These are phyloP conservation scores for Fusarium sp. DNA, from an alignment of 2,329 filamentous ascomycete species.

Conservation along the genomic window DNA sequence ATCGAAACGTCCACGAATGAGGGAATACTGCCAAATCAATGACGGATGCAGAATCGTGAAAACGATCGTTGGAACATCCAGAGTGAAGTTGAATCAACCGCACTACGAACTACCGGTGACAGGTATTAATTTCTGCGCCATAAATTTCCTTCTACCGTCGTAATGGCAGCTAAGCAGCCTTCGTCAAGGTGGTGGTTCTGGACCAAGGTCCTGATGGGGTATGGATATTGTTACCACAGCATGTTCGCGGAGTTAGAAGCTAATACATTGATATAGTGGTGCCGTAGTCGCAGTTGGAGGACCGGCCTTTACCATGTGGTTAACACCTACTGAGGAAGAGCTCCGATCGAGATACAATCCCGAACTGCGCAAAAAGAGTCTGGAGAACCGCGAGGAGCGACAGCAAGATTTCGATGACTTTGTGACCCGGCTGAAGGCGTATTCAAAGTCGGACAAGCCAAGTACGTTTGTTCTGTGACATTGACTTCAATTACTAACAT, in stretches of 20 bases:
- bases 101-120: neutral
- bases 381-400: slow-evolving; percentile 80
- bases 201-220: slow-evolving; percentile 79
- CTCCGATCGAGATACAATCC: slow-evolving; percentile 93
- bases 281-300: slow-evolving; percentile 80
- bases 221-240: slow-evolving; percentile 50
- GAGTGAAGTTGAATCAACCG: slow-evolving; percentile 1
- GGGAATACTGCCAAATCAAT: slow-evolving; percentile 47
- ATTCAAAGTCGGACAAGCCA: slow-evolving; percentile 90
- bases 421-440: slow-evolving; percentile 83
- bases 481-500: slow-evolving; percentile 19
- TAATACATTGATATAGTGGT: slow-evolving; percentile 65
- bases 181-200: slow-evolving; percentile 65
- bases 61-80: slow-evolving; percentile 45
- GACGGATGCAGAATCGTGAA: slow-evolving; percentile 46
- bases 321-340: slow-evolving; percentile 89
- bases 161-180: slow-evolving; percentile 57
- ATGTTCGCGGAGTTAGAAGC: slow-evolving; percentile 11
- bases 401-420: slow-evolving; percentile 93
- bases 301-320: slow-evolving; percentile 82
- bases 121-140: neutral
- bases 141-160: neutral
- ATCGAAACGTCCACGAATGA: slow-evolving; percentile 11
- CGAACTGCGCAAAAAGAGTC: slow-evolving; percentile 86
- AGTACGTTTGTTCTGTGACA: slow-evolving; percentile 67